Conservation (phyloP, 352 stramenopile genomes). For the Globisporangium ultimum region DNA sequence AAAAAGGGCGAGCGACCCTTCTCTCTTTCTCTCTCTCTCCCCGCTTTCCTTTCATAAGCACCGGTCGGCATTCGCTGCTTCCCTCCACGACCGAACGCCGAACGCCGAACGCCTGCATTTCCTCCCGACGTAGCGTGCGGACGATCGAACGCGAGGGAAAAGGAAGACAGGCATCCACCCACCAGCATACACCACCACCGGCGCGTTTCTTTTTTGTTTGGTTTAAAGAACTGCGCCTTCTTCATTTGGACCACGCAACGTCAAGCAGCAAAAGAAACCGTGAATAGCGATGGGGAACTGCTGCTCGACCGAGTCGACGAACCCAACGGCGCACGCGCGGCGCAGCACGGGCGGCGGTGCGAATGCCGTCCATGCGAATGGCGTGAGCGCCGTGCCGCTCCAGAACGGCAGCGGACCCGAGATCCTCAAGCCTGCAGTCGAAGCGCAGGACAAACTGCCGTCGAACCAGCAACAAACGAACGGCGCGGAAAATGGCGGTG, state of each 20-base stretch:
- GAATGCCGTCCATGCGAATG: background rate
- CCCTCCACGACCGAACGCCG: too few relatives aligned
- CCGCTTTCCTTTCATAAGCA: too few relatives aligned
- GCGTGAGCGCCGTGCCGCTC: background rate
- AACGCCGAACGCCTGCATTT: too few relatives aligned
- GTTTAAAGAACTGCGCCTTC: conserved; percentile 4
- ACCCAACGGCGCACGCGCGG: conserved; percentile 17
- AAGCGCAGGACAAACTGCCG: background rate
- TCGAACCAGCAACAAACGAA: background rate
- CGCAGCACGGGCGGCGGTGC: background rate
- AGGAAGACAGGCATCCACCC: too few relatives aligned
- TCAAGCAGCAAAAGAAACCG: background rate
- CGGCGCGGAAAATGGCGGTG: background rate
- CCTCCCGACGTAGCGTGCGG: too few relatives aligned
- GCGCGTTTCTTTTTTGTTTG: background rate
- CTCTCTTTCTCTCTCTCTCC: too few relatives aligned
- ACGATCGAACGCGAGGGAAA: too few relatives aligned
- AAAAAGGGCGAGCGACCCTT: too few relatives aligned
- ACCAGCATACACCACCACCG: too few relatives aligned
- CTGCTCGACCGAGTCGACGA: conserved; percentile 67
- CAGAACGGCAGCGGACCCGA: background rate
- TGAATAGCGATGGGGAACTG: conserved; percentile 71
- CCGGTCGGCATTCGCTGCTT: too few relatives aligned
- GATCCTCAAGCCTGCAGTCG: background rate
- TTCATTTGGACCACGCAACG: background rate